Percentiles rank a stretch among this genome's conserved stretches.
Evolutionary conservation across 768 basidiomycete genomes (phyloP).

Genomic region (Trametes maxima): DNA sequence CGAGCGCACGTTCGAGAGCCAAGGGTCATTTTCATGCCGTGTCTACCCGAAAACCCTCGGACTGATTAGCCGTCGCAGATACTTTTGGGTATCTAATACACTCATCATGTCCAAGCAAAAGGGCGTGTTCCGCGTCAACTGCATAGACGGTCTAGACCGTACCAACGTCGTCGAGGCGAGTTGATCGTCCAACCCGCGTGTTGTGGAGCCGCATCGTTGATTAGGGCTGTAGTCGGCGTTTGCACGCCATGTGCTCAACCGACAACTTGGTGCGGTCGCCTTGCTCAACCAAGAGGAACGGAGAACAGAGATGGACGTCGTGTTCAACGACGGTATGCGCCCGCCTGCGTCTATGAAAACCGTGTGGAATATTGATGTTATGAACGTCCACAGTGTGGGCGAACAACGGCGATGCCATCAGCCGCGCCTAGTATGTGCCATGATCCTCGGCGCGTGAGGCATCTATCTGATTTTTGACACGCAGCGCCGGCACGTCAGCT

Average conservation of each 20-base stretch:
- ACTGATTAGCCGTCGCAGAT: slow-evolving; percentile 44
- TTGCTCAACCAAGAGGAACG: slow-evolving; percentile 56
- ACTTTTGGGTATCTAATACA: slow-evolving; percentile 79
- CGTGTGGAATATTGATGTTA: neutral
- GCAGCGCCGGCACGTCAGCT: slow-evolving; percentile 92
- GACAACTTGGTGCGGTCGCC: slow-evolving; percentile 74
- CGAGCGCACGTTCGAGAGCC: slow-evolving; percentile 72
- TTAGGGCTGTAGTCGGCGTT: slow-evolving; percentile 74
- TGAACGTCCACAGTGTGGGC: slow-evolving; percentile 74
- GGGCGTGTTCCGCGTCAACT: slow-evolving; percentile 89
- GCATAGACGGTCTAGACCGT: slow-evolving; percentile 93
- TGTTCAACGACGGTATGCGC: slow-evolving; percentile 75
- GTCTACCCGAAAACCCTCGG: neutral
- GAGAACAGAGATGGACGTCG: slow-evolving; percentile 64
- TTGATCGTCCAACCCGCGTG: neutral
- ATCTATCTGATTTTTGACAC: slow-evolving; percentile 17
- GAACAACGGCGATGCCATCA: slow-evolving; percentile 96
- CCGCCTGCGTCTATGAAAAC: neutral
- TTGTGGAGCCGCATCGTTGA: slow-evolving; percentile 6
- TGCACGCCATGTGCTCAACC: slow-evolving; percentile 77
- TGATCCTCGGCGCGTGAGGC: neutral
- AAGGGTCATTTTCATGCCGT: slow-evolving; percentile 56
- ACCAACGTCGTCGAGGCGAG: slow-evolving; percentile 91
- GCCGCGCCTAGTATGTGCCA: slow-evolving; percentile 73
- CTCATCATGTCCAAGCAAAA: slow-evolving; percentile 77